Evolutionary conservation across 208 protist species (phyloP).

Genomic region (Crithidia sp.): DNA sequence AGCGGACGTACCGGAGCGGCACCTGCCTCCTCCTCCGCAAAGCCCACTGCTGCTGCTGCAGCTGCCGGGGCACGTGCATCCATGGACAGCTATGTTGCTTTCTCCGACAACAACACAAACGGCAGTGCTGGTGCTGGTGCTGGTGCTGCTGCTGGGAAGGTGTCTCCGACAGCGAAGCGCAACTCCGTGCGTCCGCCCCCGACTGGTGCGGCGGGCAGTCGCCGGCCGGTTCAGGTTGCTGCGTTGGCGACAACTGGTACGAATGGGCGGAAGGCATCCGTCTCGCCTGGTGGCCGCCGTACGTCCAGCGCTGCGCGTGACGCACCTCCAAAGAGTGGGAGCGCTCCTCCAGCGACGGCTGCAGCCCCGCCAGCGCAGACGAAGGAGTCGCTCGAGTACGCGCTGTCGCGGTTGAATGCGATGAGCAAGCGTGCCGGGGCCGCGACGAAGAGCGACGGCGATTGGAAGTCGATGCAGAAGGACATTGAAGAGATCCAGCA

Average conservation of each 20-base stretch:
- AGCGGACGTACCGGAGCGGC: background rate
- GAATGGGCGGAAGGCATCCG: slow-evolving; percentile 3
- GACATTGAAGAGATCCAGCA: slow-evolving; percentile 60
- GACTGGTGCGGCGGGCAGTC: background rate
- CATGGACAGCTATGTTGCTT: slow-evolving; percentile 14
- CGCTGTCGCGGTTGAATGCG: slow-evolving; percentile 55
- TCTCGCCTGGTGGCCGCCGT: slow-evolving; percentile 16
- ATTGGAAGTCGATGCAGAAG: slow-evolving; percentile 39
- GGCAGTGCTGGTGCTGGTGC: background rate
- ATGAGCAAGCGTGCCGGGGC: slow-evolving; percentile 43
- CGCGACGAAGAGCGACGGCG: slow-evolving; percentile 7
- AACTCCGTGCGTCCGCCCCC: slow-evolving; percentile 7
- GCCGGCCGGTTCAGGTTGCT: no score
- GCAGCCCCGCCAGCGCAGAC: slow-evolving; percentile 19
- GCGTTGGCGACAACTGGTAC: background rate
- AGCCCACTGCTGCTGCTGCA: background rate
- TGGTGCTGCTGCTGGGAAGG: background rate
- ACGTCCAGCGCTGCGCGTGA: background rate
- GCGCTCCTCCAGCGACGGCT: background rate
- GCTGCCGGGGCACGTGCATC: background rate
- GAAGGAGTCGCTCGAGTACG: slow-evolving; percentile 50
- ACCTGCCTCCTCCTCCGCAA: background rate
- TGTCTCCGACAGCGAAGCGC: slow-evolving; percentile 14
- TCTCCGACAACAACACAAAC: background rate
- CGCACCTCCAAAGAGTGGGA: background rate